Evolutionary conservation across 139 green algal genomes (phyloP), one percentile per base, ranked within the genome.

Genomic region (Chlorella sp.): DNA sequence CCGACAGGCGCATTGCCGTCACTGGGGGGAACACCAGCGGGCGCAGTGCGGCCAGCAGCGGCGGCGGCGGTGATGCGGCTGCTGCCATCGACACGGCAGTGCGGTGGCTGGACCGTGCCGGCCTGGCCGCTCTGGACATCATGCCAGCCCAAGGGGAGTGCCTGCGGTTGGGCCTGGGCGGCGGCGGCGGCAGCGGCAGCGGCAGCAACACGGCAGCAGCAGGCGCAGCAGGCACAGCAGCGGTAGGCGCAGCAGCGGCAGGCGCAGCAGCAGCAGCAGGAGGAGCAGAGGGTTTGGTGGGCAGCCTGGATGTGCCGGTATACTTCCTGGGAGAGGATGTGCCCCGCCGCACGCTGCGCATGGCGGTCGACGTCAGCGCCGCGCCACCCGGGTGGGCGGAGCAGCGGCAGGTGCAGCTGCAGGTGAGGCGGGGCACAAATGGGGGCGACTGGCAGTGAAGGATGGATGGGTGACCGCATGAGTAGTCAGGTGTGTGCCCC

Each of bases 341-440:
- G 68, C 32, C 66, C 30, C 5, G 24, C 19, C n/a, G 64, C 36
- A 61, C 30, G 24, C 61, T 68, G 28, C 77, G 76, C 5, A 37
- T 90, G 60, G 81, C 81, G 11, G 81, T 86, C 14, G 88, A 91
- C 34, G 81, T 91, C 21, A 81, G 81, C 2, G 53, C 28, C 0
- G 53, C 79, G 36, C 86, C 86, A 1, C 32, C 39, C 0, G 68
- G 40, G 28, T 81, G 69, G 86, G 39, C 86, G 4, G 61, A 77
- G 76, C 22, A 66, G 28, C 36, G 37, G 0, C 36, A n/a, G 22
- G 37, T 78, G 57, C 26, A 89, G 2, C 85, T 94, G 73, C 89
- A 92, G 40, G 92, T 95, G 81, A 68, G 40, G 0, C 88, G 7
- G 42, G 37, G 42, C 61, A 69, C 61, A 69, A 15, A 69, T 69